phyloP scores from a whole-genome alignment of 768 basidiomycete species.

The Pulveroboletus sp. region DNA sequence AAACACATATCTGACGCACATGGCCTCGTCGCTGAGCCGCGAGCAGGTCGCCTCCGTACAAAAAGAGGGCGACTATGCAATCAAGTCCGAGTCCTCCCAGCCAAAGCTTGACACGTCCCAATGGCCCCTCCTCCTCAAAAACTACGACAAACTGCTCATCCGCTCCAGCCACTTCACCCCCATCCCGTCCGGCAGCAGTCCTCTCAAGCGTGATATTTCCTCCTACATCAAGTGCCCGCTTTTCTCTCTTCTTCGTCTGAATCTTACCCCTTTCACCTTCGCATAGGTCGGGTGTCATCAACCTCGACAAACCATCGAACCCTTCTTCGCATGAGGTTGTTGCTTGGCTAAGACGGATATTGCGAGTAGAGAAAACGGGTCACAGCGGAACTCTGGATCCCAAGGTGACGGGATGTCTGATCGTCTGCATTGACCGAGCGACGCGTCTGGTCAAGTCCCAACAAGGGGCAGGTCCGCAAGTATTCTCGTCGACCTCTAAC shows the following conservation, averaged over 20 bases:
- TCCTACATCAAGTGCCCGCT: slow-evolving; percentile 81
- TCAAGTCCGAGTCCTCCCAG: slow-evolving; percentile 70
- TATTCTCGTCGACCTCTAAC: neutral
- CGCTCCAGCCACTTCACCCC: slow-evolving; percentile 98
- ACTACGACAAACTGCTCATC: slow-evolving; percentile 95
- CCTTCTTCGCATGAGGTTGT: slow-evolving; percentile 99
- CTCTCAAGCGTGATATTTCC: slow-evolving; percentile 89
- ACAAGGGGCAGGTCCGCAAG: slow-evolving; percentile 85
- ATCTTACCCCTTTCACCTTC: slow-evolving; percentile 6
- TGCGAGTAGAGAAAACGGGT: slow-evolving; percentile 96
- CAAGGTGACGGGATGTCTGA: slow-evolving; percentile 97
- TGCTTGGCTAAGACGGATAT: slow-evolving; percentile 95
- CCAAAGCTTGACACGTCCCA: slow-evolving; percentile 90
- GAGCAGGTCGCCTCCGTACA: slow-evolving; percentile 74
- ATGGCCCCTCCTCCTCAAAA: slow-evolving; percentile 97
- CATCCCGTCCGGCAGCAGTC: slow-evolving; percentile 90
- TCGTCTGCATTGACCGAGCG: slow-evolving; percentile 98
- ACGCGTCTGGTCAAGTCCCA: slow-evolving; percentile 97
- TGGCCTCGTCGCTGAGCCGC: slow-evolving; percentile 43
- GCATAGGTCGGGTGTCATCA: slow-evolving; percentile 95
- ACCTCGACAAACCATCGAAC: slow-evolving; percentile 99
- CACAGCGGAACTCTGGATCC: slow-evolving; percentile 99
- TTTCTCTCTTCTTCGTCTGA: neutral
- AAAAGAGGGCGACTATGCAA: slow-evolving; percentile 68
- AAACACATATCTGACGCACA: slow-evolving; percentile 4